Base-by-base conservation (phyloP, 805 yeast species). In the Schwanniomyces vanrijiae region DNA sequence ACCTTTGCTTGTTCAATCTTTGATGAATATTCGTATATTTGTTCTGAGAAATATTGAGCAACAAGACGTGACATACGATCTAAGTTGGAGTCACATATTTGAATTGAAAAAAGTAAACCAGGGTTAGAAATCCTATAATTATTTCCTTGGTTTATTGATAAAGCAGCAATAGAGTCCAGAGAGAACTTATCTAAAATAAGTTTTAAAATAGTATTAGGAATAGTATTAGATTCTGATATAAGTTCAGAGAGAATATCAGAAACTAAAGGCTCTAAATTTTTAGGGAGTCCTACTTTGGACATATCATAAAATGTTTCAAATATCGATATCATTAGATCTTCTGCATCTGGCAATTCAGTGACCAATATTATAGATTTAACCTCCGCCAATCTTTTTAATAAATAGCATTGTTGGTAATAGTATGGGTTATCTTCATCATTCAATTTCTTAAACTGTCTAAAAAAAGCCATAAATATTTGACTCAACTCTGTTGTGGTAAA, bases 11-110 rank as follows among this genome's bases (percentile, higher is more conserved):
- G 54, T n/a, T 62, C 64, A 13, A 42, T 40, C 47, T 58, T 24
- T 51, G 61, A 53, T 5, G 67, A 56, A 13, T 75, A 73, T 34
- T 81, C 86, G 56, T 83, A 83, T 8, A 90, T 61, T 49, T 82
- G 73, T 56, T 90, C 96, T 0, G 96, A 84, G 52, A 89, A 87
- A 54, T 84, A 85, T 59, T 84, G 90, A 2, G 95, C 86, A 28
- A 88, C 71, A 50, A 82, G 81, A 52, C 96, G 77, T 13, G 92
- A 80, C 76, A 90, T 75, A 50, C 90, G 75, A 51, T 87, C 95
- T 1, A 82, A 63, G 54, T 88, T 87, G 1, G 81, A 70, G 47
- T 81, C 83, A 59, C 96, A 89, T 2, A 90, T 76, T 11, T 79
- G 71, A 31, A 85, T 60, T 5, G 90, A 81, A 55, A 89, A 76